Evolutionary conservation across 2,329 filamentous ascomycete genomes (phyloP).

Genomic region (Penicillium aurantiogriseum): DNA sequence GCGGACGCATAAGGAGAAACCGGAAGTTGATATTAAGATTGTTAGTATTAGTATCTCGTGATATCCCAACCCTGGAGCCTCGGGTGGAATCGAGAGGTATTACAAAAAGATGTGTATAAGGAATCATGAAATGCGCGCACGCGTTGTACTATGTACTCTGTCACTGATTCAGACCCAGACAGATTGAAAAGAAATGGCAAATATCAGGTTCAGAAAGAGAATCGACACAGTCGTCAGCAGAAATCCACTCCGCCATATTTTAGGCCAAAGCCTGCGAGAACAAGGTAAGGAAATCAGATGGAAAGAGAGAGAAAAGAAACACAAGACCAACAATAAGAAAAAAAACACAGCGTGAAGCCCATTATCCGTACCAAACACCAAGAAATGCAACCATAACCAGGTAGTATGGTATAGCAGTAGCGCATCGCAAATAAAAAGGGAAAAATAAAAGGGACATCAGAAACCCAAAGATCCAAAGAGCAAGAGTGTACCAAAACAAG

Average conservation of each 20-base stretch:
- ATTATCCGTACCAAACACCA: constrained; percentile 4
- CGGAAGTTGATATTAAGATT: constrained; percentile 96
- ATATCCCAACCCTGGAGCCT: neutral
- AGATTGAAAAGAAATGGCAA: neutral
- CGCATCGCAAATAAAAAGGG: neutral
- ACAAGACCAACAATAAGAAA: neutral
- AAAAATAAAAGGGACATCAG: neutral
- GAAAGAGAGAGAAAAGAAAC: neutral
- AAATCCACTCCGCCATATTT: neutral
- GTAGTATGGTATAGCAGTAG: neutral
- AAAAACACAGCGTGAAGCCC: neutral
- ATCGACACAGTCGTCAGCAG: neutral
- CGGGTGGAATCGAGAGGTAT: neutral
- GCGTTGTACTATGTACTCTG: constrained; percentile 6
- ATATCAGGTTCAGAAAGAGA: neutral
- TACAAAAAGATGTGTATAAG: neutral
- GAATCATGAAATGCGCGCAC: neutral
- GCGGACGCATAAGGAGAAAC: constrained; percentile 85
- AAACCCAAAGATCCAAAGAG: neutral
- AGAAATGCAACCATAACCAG: constrained; percentile 6
- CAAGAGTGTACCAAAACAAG: constrained; percentile 1
- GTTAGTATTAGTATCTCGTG: constrained; percentile 65
- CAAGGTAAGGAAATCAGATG: neutral
- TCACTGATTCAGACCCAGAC: neutral
- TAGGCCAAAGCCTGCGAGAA: neutral